Conservation (phyloP, 192 early-diverging fungal species). For the Physocladia obscura region DNA sequence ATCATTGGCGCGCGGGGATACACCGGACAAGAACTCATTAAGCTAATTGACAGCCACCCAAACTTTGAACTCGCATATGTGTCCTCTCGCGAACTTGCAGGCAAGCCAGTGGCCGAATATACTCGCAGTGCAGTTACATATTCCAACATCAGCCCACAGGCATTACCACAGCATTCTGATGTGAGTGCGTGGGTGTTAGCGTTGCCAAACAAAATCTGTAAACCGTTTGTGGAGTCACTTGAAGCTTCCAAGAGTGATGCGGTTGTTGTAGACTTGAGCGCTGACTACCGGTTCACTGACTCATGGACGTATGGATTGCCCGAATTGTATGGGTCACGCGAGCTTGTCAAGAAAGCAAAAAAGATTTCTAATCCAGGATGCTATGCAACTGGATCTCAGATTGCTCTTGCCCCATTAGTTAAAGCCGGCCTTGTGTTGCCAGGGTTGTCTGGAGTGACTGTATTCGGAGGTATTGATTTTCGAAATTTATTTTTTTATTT, state of each 20-base stretch:
- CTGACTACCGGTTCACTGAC: conserved; percentile 89
- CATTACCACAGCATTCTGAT: conserved; percentile 59
- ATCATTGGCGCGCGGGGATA: conserved; percentile 97
- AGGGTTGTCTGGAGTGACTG: conserved; percentile 45
- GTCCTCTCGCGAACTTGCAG: conserved; percentile 90
- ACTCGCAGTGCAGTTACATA: conserved; percentile 69
- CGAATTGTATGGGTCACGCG: conserved; percentile 64
- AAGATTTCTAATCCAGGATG: conserved; percentile 92
- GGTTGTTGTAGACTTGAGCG: conserved; percentile 83
- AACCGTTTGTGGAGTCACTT: conserved; percentile 86
- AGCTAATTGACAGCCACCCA: conserved; percentile 85
- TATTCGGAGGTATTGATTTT: conserved; percentile 17
- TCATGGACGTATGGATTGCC: conserved; percentile 82
- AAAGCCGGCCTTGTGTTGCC: conserved; percentile 35
- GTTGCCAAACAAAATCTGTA: conserved; percentile 91
- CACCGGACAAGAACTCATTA: conserved; percentile 94
- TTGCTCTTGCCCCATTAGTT: conserved; percentile 83
- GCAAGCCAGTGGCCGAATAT: conserved; percentile 80
- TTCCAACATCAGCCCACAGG: conserved; percentile 76
- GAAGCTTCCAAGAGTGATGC: conserved; percentile 49
- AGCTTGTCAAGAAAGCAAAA: conserved; percentile 55
- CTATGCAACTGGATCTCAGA: conserved; percentile 96
- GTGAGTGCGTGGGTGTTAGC: conserved; percentile 97
- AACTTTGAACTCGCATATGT: conserved; percentile 82
- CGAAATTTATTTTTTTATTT: neutral